Percentiles rank a stretch among this genome's conserved stretches.
phyloP scores from a whole-genome alignment of 495 filamentous ascomycete species.

The Penicillium paradoxum region DNA sequence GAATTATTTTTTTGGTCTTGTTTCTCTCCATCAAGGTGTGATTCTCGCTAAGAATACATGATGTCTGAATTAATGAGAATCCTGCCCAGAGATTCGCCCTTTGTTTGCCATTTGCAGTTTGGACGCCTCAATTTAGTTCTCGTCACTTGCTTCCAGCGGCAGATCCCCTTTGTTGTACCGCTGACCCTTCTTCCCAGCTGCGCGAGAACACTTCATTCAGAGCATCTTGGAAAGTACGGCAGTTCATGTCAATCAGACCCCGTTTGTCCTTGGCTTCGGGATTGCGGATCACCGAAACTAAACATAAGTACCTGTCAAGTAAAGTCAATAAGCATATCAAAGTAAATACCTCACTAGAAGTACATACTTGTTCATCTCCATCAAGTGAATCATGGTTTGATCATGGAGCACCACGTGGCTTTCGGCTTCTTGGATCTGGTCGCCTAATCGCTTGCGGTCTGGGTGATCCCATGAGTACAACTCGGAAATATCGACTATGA shows the following conservation, averaged over 20 bases:
- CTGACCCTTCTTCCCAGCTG: constrained; percentile 37
- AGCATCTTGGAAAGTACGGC: constrained; percentile 55
- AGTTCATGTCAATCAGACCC: constrained; percentile 57
- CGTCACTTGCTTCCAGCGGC: neutral
- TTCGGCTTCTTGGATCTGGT: constrained; percentile 70
- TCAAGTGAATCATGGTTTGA: constrained; percentile 76
- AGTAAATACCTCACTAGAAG: constrained; percentile 11
- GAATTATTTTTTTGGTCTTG: neutral
- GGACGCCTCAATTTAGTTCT: neutral
- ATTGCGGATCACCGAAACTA: constrained; percentile 73
- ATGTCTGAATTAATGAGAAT: neutral
- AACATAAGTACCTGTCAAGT: constrained; percentile 52
- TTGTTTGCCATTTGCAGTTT: neutral
- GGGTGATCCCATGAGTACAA: constrained; percentile 76
- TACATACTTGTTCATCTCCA: constrained; percentile 89
- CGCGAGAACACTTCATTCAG: constrained; percentile 53
- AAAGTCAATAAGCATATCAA: constrained; percentile 2
- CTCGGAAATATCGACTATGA: constrained; percentile 92
- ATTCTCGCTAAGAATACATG: neutral
- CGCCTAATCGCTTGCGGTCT: constrained; percentile 55
- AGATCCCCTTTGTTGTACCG: neutral
- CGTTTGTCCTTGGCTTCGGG: constrained; percentile 52
- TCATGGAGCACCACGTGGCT: constrained; percentile 73
- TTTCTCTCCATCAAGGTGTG: neutral
- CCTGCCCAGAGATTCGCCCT: neutral